Base-by-base conservation (phyloP, 495 filamentous ascomycete species). In the Pyrenula massariospora region DNA sequence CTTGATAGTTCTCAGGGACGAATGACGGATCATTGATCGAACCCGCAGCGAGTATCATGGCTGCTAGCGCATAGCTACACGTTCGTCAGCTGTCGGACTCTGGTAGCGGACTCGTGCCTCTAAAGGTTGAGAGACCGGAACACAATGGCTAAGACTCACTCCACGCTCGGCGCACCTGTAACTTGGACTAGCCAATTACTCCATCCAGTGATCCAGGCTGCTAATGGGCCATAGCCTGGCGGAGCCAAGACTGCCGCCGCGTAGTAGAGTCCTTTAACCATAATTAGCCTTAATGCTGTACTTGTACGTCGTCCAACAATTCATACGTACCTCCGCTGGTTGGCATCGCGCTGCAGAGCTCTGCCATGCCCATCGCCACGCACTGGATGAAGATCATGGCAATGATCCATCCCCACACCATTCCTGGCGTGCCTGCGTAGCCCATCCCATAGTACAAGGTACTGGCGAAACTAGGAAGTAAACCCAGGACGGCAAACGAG, bases 321-420 rank as follows among this genome's bases (percentile, higher is more conserved):
- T 11, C 11, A 59, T 60, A 54, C 11, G 19, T 19, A 12, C 59
- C 58, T 20, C 62, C 77, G 73, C 76, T 80, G 2, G 84, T 87
- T 12, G 82, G 83, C 84, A 86, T 86, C 25, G 79, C 80, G 2
- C 75, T 81, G 63, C 83, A 85, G 15, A 86, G 68, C 66, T 85
- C 84, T 1, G 82, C 82, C 82, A 85, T 84, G 42, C 75, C 71
- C 70, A 80, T 75, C 3, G 84, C 85, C 57, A 90, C 78, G 63
- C 81, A 86, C 64, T 88, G 79, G 53, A 91, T 88, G 55, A 87
- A 88, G 12, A 83, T 53, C 76, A 88, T 86, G 22, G 84, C 84
- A 55, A 90, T 73, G 25, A 91, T 69, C 86, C 87, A 91, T 19
- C 87, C 87, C 87, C 87, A 89, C 1, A 84, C 84, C 84, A 89